Conservation (phyloP, 441 rosid genomes). For the Syzygium malaccense region DNA sequence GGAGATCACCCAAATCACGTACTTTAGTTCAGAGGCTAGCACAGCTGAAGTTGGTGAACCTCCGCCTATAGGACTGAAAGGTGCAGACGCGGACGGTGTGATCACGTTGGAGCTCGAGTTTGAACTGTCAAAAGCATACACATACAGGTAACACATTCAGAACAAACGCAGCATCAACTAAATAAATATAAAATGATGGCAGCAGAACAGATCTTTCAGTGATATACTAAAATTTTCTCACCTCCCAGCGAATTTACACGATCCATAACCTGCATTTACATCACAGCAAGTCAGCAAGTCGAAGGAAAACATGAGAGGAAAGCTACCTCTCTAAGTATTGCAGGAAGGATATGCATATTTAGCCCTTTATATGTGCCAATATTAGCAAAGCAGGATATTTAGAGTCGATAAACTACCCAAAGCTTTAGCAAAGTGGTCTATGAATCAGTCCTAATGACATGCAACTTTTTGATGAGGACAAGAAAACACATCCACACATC, state of each 20-base stretch:
- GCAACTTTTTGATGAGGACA: background rate
- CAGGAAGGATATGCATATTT: background rate
- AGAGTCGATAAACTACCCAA: background rate
- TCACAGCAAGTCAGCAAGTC: background rate
- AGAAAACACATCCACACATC: background rate
- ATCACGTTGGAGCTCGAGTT: conserved; percentile 33
- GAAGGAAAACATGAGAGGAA: background rate
- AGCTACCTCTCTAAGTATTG: background rate
- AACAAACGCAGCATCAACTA: background rate
- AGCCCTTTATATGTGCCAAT: background rate
- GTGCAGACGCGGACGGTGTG: conserved; percentile 59
- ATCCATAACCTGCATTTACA: conserved; percentile 51
- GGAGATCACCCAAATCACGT: background rate
- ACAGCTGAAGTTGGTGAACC: background rate
- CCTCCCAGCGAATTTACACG: conserved; percentile 64
- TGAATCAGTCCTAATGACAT: background rate
- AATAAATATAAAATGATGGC: background rate
- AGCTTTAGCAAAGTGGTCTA: background rate
- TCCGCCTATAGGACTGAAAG: conserved; percentile 8
- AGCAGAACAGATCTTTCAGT: background rate
- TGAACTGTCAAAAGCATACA: conserved; percentile 28
- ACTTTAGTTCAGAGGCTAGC: background rate
- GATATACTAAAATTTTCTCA: conserved; percentile 15
- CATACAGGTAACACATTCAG: background rate
- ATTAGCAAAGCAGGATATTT: background rate